These are phyloP conservation scores for Penicillium sp. DNA, from an alignment of 2,329 filamentous ascomycete genomes.

Conservation along the genomic window DNA sequence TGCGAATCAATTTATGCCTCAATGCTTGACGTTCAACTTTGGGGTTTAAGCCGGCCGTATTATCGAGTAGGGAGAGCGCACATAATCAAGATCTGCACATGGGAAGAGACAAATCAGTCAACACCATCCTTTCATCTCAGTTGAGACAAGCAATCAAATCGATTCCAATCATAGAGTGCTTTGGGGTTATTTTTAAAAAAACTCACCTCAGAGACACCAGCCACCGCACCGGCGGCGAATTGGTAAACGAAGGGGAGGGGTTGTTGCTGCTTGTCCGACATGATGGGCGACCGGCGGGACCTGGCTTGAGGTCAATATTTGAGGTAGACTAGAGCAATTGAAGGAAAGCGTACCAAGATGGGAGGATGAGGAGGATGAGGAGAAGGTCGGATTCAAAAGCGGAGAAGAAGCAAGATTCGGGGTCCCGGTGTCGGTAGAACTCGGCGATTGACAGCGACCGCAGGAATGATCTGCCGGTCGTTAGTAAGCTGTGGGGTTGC, in stretches of 20 bases:
- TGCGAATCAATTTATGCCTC: not conserved
- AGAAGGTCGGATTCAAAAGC: slow-evolving; percentile 9
- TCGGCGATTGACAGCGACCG: slow-evolving; percentile 16
- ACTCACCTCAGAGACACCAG: slow-evolving; percentile 91
- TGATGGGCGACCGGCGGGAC: slow-evolving; percentile 40
- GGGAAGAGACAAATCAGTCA: slow-evolving; percentile 19
- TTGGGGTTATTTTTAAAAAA: not conserved
- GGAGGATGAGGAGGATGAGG: slow-evolving; percentile 4
- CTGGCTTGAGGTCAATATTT: too few relatives aligned
- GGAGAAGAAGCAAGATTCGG: slow-evolving; percentile 9
- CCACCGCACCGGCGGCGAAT: slow-evolving; percentile 92
- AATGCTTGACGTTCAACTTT: not conserved
- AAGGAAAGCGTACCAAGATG: slow-evolving; percentile 6
- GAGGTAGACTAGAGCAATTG: too few relatives aligned
- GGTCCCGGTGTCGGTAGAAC: slow-evolving; percentile 19
- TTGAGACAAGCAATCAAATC: not conserved
- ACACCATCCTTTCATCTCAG: slow-evolving; percentile 1
- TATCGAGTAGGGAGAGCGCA: slow-evolving; percentile 12
- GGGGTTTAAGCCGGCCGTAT: not conserved
- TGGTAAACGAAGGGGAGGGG: slow-evolving; percentile 90
- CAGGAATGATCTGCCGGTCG: slow-evolving; percentile 12
- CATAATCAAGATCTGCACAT: slow-evolving; percentile 27
- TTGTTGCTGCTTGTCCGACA: slow-evolving; percentile 58
- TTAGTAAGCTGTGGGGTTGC: slow-evolving; percentile 15
- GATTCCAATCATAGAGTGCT: too few relatives aligned